Conservation (phyloP, 1,139 yeast species). For the Fermentozyma sake region DNA sequence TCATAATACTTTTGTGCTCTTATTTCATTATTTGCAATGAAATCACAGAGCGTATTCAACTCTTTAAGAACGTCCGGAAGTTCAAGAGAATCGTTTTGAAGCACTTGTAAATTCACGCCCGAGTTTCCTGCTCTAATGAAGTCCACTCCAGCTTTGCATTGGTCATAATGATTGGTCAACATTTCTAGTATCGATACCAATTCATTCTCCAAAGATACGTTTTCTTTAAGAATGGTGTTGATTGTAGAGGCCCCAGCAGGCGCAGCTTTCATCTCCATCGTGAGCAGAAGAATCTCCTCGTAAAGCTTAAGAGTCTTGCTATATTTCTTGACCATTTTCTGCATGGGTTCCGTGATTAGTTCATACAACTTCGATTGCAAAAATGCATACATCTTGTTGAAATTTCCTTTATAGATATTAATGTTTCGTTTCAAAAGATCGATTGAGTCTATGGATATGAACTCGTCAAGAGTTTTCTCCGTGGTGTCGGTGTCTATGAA, state of each 20-base stretch:
- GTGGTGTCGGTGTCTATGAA: constrained; percentile 13
- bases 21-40: constrained; percentile 32
- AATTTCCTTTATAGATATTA: constrained; percentile 24
- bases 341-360: constrained; percentile 13
- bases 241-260: constrained; percentile 5
- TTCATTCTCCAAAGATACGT: constrained; percentile 58
- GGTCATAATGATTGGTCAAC: constrained; percentile 79
- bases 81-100: constrained; percentile 32
- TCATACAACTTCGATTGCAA: constrained; percentile 16
- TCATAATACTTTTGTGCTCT: constrained; percentile 25
- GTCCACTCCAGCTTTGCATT: constrained; percentile 30
- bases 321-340: constrained; percentile 12
- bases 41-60: constrained; percentile 29
- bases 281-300: constrained; percentile 19
- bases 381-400: constrained; percentile 18
- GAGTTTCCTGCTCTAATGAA: constrained; percentile 9
- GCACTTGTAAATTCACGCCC: constrained; percentile 27
- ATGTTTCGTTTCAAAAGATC: constrained; percentile 22
- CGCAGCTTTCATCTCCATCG: constrained; percentile 2
- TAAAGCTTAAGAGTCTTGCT: constrained; percentile 16
- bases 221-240: constrained; percentile 24
- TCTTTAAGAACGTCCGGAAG: constrained; percentile 17
- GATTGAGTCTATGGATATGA: constrained; percentile 35
- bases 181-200: constrained; percentile 67
- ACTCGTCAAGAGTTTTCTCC: constrained; percentile 19